These are phyloP conservation scores for Hydrangea macrophylla DNA, from an alignment of 148 eudicot genomes.

Conservation along the genomic window DNA sequence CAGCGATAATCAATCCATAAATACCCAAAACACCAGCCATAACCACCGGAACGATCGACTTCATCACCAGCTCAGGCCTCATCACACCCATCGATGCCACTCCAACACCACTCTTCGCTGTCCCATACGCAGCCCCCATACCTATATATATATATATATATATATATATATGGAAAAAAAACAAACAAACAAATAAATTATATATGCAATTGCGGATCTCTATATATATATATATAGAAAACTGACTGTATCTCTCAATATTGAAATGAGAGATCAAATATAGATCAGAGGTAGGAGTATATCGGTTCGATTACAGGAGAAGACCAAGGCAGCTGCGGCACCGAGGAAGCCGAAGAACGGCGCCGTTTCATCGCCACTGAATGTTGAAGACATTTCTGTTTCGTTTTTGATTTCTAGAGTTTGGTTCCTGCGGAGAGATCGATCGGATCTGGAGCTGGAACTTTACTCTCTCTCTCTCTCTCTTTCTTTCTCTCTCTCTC, in stretches of 20 bases:
- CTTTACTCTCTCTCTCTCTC: neutral
- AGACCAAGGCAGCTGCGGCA: constrained; percentile 41
- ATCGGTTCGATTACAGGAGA: constrained; percentile 31
- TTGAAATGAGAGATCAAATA: neutral
- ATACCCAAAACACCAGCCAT: constrained; percentile 89
- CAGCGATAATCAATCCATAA: constrained; percentile 76
- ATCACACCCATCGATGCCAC: constrained; percentile 89
- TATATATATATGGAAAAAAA: neutral
- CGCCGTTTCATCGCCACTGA: constrained; percentile 45
- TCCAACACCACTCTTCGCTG: constrained; percentile 80
- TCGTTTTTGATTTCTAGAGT: neutral
- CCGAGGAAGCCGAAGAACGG: constrained; percentile 49
- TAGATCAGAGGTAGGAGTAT: too few relatives aligned
- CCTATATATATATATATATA: constrained; percentile 25
- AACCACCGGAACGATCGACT: constrained; percentile 82
- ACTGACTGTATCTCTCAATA: neutral
- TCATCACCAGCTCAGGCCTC: constrained; percentile 83
- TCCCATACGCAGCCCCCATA: constrained; percentile 83
- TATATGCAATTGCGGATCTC: neutral
- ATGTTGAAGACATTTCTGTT: constrained; percentile 22
- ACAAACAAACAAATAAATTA: neutral
- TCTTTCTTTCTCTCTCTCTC: neutral
- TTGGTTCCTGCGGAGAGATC: constrained; percentile 1
- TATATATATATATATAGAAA: too few relatives aligned
- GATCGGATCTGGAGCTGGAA: constrained; percentile 18